Conservation (phyloP, 345 rosid species). For the Brassica rapa region DNA sequence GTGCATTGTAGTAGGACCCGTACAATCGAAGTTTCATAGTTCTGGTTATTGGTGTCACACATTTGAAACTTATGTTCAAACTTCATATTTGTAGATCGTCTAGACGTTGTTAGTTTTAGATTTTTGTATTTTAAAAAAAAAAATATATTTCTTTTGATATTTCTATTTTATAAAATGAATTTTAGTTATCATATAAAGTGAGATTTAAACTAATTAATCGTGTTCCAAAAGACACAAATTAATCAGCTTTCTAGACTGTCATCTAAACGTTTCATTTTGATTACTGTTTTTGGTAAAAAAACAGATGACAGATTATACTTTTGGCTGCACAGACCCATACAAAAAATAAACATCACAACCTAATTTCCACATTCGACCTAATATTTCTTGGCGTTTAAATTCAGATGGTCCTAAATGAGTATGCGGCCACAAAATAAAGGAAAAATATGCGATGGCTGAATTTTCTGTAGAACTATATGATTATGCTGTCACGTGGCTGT, state of each 20-base stretch:
- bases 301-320: neutral
- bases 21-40: neutral
- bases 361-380: neutral
- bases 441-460: neutral
- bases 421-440: neutral
- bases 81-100: neutral
- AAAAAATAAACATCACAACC: neutral
- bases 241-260: neutral
- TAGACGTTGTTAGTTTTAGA: neutral
- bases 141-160: neutral
- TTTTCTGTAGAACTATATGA: neutral
- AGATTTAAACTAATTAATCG: neutral
- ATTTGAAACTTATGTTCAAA: neutral
- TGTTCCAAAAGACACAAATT: neutral
- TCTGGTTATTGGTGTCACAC: neutral
- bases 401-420: neutral
- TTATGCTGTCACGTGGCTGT: constrained; percentile 31
- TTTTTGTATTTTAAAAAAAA: neutral
- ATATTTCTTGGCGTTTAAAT: neutral
- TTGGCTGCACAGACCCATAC: neutral
- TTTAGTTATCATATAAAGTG: neutral
- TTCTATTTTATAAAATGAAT: neutral
- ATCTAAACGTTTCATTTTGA: neutral
- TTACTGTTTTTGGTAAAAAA: neutral
- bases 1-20: neutral